These are phyloP conservation scores for Eucommia ulmoides DNA, from an alignment of 257 asterid species.

Conservation along the genomic window DNA sequence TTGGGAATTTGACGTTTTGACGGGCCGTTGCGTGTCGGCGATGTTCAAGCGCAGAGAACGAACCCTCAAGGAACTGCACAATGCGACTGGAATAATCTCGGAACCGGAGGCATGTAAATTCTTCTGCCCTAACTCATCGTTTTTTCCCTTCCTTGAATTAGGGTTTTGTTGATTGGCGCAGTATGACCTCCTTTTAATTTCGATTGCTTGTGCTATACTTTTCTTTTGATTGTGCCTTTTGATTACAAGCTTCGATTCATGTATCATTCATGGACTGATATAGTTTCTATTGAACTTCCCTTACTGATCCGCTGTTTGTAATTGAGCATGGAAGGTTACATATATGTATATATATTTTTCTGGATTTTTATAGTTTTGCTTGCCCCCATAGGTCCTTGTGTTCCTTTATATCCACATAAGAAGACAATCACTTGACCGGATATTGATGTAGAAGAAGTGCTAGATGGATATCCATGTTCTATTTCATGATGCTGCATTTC, in stretches of 20 bases:
- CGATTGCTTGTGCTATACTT: not conserved
- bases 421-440: no score
- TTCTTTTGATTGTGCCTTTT: constrained; percentile 4
- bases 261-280: constrained; percentile 1
- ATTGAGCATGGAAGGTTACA: not conserved
- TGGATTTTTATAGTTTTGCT: no score
- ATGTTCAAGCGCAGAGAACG: constrained; percentile 43
- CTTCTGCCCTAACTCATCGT: not conserved
- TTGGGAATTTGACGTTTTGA: no score
- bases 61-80: constrained; percentile 38
- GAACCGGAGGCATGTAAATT: constrained; percentile 38
- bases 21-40: no score
- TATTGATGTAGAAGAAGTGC: no score
- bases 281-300: not conserved
- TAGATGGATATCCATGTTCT: constrained; percentile 6
- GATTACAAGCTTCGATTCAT: constrained; percentile 1
- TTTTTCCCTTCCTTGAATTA: constrained; percentile 10
- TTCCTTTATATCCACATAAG: no score
- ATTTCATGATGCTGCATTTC: constrained; percentile 2
- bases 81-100: constrained; percentile 36
- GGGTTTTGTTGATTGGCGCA: no score
- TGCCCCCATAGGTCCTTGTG: no score
- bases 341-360: not conserved
- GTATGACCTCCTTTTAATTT: no score
- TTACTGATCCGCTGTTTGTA: not conserved